Conservation (phyloP, 2,329 filamentous ascomycete genomes). For the Coniochaeta pulveracea region DNA sequence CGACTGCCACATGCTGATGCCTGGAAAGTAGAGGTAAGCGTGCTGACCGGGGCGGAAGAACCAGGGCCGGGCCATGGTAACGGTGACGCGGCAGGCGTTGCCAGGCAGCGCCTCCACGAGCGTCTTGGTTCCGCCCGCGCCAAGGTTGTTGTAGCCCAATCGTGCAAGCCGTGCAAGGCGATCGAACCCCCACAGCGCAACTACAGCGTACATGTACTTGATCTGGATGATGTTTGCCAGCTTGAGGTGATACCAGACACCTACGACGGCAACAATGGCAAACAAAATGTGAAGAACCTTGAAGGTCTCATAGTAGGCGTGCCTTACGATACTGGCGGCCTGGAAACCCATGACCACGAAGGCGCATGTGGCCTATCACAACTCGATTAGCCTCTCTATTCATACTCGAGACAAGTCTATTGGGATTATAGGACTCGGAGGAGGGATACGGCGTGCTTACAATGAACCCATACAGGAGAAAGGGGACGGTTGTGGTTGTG, state of each 20-base stretch:
- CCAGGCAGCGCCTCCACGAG: conserved; percentile 67
- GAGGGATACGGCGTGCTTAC: conserved; percentile 31
- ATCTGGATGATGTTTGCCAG: conserved; percentile 43
- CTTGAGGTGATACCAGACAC: conserved; percentile 56
- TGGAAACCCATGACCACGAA: conserved; percentile 56
- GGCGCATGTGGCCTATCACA: conserved; percentile 38
- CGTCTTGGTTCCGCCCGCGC: conserved; percentile 53
- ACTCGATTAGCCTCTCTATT: conserved; percentile 7
- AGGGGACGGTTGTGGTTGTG: conserved; percentile 23
- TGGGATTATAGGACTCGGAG: not conserved
- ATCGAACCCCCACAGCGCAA: conserved; percentile 59
- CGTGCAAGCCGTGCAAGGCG: conserved; percentile 47
- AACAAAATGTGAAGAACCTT: conserved; percentile 59
- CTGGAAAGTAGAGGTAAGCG: conserved; percentile 68
- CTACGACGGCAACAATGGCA: conserved; percentile 47
- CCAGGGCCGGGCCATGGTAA: conserved; percentile 69
- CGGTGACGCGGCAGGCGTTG: conserved; percentile 61
- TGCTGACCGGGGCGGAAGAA: conserved; percentile 65
- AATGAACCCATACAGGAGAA: conserved; percentile 52
- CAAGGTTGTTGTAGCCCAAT: conserved; percentile 55
- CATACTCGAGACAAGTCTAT: not conserved
- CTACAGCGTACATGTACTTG: conserved; percentile 46
- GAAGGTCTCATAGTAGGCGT: conserved; percentile 73
- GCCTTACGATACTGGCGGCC: conserved; percentile 58
- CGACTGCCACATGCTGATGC: conserved; percentile 60